Conservation (phyloP, 352 stramenopile genomes). For the Globisporangium cylindrosporum region DNA sequence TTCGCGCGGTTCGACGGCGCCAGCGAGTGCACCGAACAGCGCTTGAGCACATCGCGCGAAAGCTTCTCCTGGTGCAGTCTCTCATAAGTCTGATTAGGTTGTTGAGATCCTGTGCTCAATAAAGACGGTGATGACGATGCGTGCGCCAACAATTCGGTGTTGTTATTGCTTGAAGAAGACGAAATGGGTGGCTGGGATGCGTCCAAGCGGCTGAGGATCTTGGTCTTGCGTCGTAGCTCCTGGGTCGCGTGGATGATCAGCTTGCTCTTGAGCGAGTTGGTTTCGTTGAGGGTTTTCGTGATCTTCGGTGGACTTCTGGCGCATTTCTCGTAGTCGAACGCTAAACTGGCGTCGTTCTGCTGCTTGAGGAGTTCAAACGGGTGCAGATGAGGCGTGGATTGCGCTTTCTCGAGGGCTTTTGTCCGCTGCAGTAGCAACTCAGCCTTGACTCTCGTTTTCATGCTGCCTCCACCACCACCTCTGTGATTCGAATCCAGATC, state of each 20-base stretch:
- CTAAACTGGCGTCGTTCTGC: slow-evolving; percentile 30
- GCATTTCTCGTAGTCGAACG: slow-evolving; percentile 54
- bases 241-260: slow-evolving; percentile 34
- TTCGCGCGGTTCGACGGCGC: slow-evolving; percentile 32
- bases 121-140: slow-evolving; percentile 7
- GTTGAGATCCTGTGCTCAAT: background rate
- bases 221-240: slow-evolving; percentile 29
- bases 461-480: background rate
- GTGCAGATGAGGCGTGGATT: slow-evolving; percentile 32
- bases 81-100: slow-evolving; percentile 19
- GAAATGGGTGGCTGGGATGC: too few species aligned
- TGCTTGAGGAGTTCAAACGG: slow-evolving; percentile 47
- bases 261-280: slow-evolving; percentile 24
- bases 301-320: slow-evolving; percentile 21
- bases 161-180: background rate
- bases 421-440: background rate
- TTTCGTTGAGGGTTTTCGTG: slow-evolving; percentile 21
- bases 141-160: background rate
- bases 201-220: slow-evolving; percentile 24
- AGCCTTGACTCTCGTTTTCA: background rate
- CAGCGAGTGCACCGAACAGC: slow-evolving; percentile 26
- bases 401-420: slow-evolving; percentile 20
- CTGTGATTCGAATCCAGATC: background rate
- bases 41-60: slow-evolving; percentile 27
- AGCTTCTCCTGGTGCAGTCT: slow-evolving; percentile 38